phyloP scores from a whole-genome alignment of 2,329 filamentous ascomycete species.

The Eurotiales sp. region DNA sequence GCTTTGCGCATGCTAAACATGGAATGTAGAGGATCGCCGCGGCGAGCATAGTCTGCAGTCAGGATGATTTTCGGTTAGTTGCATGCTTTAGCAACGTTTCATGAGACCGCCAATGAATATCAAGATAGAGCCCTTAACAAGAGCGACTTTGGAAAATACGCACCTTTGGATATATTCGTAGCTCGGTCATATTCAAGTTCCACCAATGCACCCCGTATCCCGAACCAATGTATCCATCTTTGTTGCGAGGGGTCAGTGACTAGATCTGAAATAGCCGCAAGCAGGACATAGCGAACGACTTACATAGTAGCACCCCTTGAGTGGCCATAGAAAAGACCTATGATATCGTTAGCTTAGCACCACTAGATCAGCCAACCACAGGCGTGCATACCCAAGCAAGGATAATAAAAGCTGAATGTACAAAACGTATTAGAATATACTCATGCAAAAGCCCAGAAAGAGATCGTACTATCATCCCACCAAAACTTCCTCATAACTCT shows the following conservation, averaged over 20 bases:
- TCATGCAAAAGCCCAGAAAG: no score
- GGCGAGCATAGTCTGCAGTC: slow-evolving; percentile 1
- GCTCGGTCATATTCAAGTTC: neutral
- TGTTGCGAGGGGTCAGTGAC: neutral
- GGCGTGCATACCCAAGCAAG: slow-evolving; percentile 7
- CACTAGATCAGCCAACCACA: neutral
- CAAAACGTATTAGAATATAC: neutral
- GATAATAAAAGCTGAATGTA: slow-evolving; percentile 6
- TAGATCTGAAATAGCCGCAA: neutral
- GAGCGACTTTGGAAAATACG: no score
- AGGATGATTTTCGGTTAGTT: neutral
- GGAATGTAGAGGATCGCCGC: slow-evolving; percentile 19
- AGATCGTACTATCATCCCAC: slow-evolving; percentile 18
- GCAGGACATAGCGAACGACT: neutral
- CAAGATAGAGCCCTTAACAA: no score
- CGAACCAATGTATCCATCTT: neutral
- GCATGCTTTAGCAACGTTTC: no score
- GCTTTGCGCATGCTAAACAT: slow-evolving; percentile 20
- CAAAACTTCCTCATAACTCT: slow-evolving; percentile 17
- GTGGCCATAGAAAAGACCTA: neutral
- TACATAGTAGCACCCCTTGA: slow-evolving; percentile 8
- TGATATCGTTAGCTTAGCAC: neutral
- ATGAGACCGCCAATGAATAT: no score
- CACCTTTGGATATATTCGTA: slow-evolving; percentile 1
- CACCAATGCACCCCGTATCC: neutral